Percentiles rank a stretch among this genome's conserved stretches.
Evolutionary conservation across 2,329 filamentous ascomycete genomes (phyloP).

Genomic region (Aspergillus transmontanensis): DNA sequence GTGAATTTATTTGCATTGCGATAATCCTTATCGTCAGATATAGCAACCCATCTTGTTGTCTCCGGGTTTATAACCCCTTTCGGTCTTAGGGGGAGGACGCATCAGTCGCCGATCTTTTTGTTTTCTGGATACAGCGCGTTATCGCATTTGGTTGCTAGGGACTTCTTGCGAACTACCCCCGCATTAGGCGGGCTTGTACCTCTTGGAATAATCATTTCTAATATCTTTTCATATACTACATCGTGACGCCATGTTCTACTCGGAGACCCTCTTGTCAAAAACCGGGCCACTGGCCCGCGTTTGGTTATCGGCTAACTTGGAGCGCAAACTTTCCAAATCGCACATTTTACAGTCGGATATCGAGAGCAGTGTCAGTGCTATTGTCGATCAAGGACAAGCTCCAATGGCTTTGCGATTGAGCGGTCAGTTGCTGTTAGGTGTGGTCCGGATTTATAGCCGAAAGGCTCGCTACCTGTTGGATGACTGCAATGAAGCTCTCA

Average conservation of each 20-base stretch:
- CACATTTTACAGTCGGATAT: slow-evolving; percentile 95
- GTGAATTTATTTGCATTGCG: slow-evolving; percentile 10
- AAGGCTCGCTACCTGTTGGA: slow-evolving; percentile 96
- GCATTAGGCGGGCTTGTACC: slow-evolving; percentile 33
- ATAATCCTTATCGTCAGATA: slow-evolving; percentile 8
- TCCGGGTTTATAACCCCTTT: slow-evolving; percentile 2
- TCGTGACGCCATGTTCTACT: slow-evolving; percentile 80
- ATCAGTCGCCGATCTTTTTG: slow-evolving; percentile 28
- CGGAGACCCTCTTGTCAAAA: slow-evolving; percentile 92
- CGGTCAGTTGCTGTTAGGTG: slow-evolving; percentile 89
- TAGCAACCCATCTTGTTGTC: neutral
- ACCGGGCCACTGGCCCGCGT: slow-evolving; percentile 95
- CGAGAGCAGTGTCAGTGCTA: slow-evolving; percentile 90
- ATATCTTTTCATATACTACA: slow-evolving; percentile 31
- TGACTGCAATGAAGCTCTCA: slow-evolving; percentile 94
- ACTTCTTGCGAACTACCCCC: slow-evolving; percentile 32
- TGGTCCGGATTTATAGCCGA: slow-evolving; percentile 95
- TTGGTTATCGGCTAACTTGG: slow-evolving; percentile 96
- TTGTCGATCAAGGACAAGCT: slow-evolving; percentile 88
- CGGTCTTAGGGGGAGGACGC: slow-evolving; percentile 11
- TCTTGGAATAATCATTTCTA: slow-evolving; percentile 19
- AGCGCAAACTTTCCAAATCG: slow-evolving; percentile 97
- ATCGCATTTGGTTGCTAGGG: slow-evolving; percentile 27
- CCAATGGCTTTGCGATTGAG: slow-evolving; percentile 93
- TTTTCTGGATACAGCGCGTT: slow-evolving; percentile 39